Base-by-base conservation (phyloP, 345 rosid genomes). In the Citrus mangshanensis region DNA sequence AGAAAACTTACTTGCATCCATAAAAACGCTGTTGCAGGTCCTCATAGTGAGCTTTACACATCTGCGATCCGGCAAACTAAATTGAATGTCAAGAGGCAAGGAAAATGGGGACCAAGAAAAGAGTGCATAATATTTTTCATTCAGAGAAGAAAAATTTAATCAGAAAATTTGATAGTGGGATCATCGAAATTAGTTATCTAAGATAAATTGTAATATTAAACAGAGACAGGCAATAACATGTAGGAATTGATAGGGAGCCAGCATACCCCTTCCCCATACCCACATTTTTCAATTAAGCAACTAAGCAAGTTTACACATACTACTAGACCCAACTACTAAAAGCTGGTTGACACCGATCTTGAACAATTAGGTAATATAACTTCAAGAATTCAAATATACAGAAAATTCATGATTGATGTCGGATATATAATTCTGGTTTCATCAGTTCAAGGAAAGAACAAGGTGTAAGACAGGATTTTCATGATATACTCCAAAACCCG, bases 31-130 rank as follows among this genome's bases (percentile, higher is more conserved):
- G 81, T 59, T 79, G 90, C 85, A 92, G 78, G 73, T 91, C 97
- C 79, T 91, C 92, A 76, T 92, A 95, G 89, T 89, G 92, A 34
- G 93, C 93, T 70, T 88, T 88, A 68, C 98, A 95, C 19, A 85
- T 83, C 98, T 95, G 90, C 79, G 83, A 77, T 59, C 60, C 62
- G 38, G 72, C 68, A 32, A 59, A 65, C 68, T 27, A 74, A 35
- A 27, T 56, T 10, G 58, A 77, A 72, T 68, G 68, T 74, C 1
- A 56, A 46, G 40, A 61, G 28, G 49, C 25, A 49, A 51, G 22
- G 3, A 46, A 28, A 40, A 21, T 16, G 5, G 7, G 1, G 6
- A 0, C 34, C 22, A 35, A 30, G 25, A n/a, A 77, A 1, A 9
- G 0, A 76, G 30, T 62, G 24, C 10, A 22, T 24, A 59, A 66